Conservation (phyloP, 2,329 filamentous ascomycete genomes). For the Venturia effusa region DNA sequence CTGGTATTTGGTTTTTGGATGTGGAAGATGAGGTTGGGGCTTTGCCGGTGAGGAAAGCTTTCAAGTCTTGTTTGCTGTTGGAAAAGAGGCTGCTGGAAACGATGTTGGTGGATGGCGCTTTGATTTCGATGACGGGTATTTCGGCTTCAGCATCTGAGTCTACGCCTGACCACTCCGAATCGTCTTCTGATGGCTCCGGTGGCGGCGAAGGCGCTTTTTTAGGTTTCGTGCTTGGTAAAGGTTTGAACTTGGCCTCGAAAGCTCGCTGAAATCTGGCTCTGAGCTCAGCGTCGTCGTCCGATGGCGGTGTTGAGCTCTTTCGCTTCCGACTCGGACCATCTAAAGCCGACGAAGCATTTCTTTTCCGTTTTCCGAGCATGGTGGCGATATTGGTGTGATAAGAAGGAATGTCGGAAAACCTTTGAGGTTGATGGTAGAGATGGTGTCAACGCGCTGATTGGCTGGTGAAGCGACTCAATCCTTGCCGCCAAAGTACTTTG, state of each 20-base stretch:
- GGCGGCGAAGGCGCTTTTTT: slow-evolving; percentile 19
- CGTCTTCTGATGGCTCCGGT: slow-evolving; percentile 20
- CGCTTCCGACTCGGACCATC: slow-evolving; percentile 11
- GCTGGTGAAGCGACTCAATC: neutral
- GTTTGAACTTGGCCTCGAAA: slow-evolving; percentile 82
- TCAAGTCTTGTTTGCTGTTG: slow-evolving; percentile 49
- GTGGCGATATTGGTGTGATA: slow-evolving; percentile 24
- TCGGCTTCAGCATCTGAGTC: slow-evolving; percentile 38
- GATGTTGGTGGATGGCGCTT: slow-evolving; percentile 15
- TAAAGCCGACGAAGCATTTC: slow-evolving; percentile 14
- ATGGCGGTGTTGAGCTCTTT: slow-evolving; percentile 14
- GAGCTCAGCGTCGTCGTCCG: slow-evolving; percentile 35
- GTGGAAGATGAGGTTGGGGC: slow-evolving; percentile 12
- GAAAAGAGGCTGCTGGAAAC: slow-evolving; percentile 18
- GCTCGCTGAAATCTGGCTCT: slow-evolving; percentile 70
- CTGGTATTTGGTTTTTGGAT: slow-evolving; percentile 29
- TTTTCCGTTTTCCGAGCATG: slow-evolving; percentile 36
- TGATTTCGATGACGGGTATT: slow-evolving; percentile 36
- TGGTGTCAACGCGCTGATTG: neutral
- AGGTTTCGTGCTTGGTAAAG: slow-evolving; percentile 40
- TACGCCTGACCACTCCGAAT: slow-evolving; percentile 53
- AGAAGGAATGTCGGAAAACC: neutral
- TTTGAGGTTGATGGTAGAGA: neutral
- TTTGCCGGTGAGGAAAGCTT: slow-evolving; percentile 53
- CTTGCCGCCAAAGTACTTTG: neutral